phyloP scores from a whole-genome alignment of 257 asterid genomes.

The Lavandula angustifolia region DNA sequence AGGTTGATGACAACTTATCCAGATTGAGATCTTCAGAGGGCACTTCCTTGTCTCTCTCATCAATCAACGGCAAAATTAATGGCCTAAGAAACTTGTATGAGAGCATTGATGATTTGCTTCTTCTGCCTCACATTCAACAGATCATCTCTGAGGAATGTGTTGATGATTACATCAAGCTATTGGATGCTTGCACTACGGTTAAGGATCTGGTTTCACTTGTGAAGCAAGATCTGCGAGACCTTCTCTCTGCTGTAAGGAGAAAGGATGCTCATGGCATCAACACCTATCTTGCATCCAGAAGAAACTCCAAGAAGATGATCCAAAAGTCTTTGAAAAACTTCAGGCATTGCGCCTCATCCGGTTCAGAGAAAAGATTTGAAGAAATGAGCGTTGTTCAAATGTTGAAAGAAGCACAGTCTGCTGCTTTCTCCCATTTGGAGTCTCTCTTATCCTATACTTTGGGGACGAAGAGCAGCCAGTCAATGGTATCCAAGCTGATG shows the following conservation, averaged over 20 bases:
- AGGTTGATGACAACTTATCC: background rate
- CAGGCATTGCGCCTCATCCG: background rate
- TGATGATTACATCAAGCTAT: background rate
- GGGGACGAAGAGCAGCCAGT: background rate
- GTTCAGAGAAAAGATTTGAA: background rate
- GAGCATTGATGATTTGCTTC: background rate
- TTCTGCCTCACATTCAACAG: background rate
- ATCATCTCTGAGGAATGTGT: conserved; percentile 13
- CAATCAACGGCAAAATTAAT: background rate
- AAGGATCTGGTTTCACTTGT: conserved; percentile 29
- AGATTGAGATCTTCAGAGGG: background rate
- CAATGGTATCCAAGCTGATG: background rate
- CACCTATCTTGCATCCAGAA: conserved; percentile 13
- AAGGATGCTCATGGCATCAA: conserved; percentile 21
- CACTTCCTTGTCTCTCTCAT: background rate
- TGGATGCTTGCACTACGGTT: conserved; percentile 31
- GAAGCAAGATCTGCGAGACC: conserved; percentile 31
- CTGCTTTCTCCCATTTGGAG: background rate
- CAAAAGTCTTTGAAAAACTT: conserved; percentile 15
- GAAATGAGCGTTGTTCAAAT: background rate
- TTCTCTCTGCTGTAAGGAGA: conserved; percentile 34
- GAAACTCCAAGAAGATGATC: conserved; percentile 1
- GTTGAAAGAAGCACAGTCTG: background rate
- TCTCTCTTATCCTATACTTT: background rate
- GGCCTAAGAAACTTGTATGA: background rate